A percentile compares a stretch with the other conserved stretches of the same genome.
Conservation (phyloP, 2,329 filamentous ascomycete species). For the Penicillium psychrosexuale region DNA sequence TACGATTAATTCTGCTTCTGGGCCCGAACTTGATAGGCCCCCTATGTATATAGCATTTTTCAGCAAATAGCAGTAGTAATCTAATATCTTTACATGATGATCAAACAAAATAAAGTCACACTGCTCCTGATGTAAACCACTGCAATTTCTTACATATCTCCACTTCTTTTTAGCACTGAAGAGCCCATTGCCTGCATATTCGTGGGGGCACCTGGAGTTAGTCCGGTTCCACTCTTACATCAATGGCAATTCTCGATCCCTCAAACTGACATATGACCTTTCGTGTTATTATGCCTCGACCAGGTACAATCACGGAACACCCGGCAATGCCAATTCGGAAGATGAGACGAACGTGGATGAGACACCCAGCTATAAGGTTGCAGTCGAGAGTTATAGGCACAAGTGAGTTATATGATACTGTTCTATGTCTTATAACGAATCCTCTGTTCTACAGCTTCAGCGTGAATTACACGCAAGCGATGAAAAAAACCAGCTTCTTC, state of each 20-base stretch:
- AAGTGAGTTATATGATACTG: background rate
- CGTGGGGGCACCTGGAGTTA: too few species aligned
- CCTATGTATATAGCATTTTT: conserved; percentile 5
- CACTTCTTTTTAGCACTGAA: background rate
- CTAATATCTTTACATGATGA: background rate
- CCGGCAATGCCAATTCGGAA: conserved; percentile 48
- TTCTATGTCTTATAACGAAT: background rate
- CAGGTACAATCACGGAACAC: conserved; percentile 5
- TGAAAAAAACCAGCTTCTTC: background rate
- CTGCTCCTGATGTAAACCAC: too few species aligned
- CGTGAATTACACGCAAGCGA: background rate
- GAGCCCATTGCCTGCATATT: background rate
- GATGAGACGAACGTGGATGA: conserved; percentile 8
- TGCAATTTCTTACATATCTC: background rate
- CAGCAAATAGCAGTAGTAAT: background rate
- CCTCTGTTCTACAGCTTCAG: conserved; percentile 3
- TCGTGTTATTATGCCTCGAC: too few species aligned
- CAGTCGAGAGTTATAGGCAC: conserved; percentile 5
- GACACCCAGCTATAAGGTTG: background rate
- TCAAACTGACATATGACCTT: too few species aligned
- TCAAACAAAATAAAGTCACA: background rate
- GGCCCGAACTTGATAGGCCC: background rate
- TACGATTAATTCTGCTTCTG: conserved; percentile 13
- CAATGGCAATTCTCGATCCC: too few species aligned
- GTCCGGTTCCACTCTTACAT: too few species aligned